These are phyloP conservation scores for Scheffersomyces amazonensis DNA, from an alignment of 805 yeast genomes.

Conservation along the genomic window DNA sequence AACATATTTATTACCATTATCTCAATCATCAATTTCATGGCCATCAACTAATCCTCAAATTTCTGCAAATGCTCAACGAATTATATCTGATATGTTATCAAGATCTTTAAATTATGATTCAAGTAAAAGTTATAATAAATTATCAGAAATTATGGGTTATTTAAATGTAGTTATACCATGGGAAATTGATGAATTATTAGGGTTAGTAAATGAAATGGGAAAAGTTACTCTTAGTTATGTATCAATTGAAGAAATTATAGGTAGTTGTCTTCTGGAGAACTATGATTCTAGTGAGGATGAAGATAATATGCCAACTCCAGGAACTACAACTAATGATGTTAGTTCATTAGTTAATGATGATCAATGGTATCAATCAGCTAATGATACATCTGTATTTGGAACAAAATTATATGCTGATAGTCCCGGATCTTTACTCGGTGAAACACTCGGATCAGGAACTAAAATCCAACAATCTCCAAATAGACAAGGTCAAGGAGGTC, in stretches of 20 bases:
- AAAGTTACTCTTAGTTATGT: constrained; percentile 45
- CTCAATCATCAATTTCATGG: constrained; percentile 19
- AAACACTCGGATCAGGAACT: background rate
- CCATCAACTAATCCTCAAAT: constrained; percentile 15
- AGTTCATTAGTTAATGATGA: background rate
- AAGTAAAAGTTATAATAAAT: constrained; percentile 36
- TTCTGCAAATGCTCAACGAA: constrained; percentile 9
- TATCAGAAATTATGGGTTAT: constrained; percentile 42
- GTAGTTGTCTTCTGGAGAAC: constrained; percentile 53
- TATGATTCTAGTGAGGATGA: constrained; percentile 6
- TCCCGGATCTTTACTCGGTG: background rate
- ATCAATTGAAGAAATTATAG: constrained; percentile 59
- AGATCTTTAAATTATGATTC: constrained; percentile 13
- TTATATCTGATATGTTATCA: constrained; percentile 9
- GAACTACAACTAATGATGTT: background rate
- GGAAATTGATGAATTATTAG: constrained; percentile 55
- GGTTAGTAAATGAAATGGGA: constrained; percentile 43
- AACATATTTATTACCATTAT: constrained; percentile 29
- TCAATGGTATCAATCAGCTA: constrained; percentile 5
- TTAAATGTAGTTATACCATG: constrained; percentile 54
- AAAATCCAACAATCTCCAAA: background rate
- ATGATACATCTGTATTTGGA: background rate
- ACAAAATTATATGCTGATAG: background rate
- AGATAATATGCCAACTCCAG: background rate
- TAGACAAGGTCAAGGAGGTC: background rate